Percentiles rank a stretch among this genome's conserved stretches.
Evolutionary conservation across 768 basidiomycete species (phyloP).

Genomic region (Rubroboletus satanas): DNA sequence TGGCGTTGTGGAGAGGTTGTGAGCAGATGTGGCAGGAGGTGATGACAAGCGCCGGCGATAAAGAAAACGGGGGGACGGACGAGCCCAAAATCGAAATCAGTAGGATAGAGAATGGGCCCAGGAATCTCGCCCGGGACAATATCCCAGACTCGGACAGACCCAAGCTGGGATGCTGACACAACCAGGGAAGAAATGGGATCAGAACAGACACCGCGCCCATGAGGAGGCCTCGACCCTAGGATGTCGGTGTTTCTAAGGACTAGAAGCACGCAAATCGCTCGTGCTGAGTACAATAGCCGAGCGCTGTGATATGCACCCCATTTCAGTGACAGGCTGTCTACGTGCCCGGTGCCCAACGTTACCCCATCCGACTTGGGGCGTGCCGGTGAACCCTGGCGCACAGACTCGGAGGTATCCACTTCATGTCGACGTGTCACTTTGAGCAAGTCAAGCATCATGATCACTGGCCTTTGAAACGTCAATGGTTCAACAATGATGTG

Average conservation of each 20-base stretch:
- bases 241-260: neutral
- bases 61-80: neutral
- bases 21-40: neutral
- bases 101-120: neutral
- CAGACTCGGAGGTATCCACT: too few species aligned
- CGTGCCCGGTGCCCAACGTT: neutral
- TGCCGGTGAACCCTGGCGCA: too few species aligned
- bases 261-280: neutral
- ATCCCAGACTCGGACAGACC: neutral
- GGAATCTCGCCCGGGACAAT: neutral
- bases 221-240: neutral
- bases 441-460: too few species aligned
- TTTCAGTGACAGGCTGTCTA: constrained; percentile 1
- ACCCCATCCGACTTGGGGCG: too few species aligned
- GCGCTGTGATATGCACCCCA: neutral
- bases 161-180: neutral
- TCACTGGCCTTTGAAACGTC: too few species aligned
- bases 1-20: neutral
- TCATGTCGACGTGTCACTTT: too few species aligned
- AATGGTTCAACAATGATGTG: too few species aligned
- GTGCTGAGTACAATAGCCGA: neutral
- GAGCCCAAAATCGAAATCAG: neutral
- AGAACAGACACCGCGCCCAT: constrained; percentile 6
- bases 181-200: constrained; percentile 11
- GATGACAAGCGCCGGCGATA: neutral